These are phyloP conservation scores for Tuber umbilicatum DNA, from an alignment of 495 filamentous ascomycete genomes.

Conservation along the genomic window DNA sequence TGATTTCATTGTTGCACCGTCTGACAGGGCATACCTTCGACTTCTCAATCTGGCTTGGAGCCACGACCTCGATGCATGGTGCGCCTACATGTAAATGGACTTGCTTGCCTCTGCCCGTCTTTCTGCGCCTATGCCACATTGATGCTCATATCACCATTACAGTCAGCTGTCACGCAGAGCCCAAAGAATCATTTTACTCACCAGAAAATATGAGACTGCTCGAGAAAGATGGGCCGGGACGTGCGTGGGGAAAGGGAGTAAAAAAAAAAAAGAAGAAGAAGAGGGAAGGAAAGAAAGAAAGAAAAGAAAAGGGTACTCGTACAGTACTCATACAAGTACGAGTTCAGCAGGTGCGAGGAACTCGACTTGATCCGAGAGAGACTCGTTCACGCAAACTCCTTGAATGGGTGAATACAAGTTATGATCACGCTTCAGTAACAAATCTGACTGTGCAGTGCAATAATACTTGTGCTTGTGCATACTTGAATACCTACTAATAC, in stretches of 20 bases:
- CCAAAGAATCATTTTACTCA: neutral
- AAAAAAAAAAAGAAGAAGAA: neutral
- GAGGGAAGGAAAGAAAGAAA: neutral
- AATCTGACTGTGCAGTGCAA: neutral
- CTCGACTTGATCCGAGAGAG: neutral
- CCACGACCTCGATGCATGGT: slow-evolving; percentile 36
- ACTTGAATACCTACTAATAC: neutral
- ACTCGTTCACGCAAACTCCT: neutral
- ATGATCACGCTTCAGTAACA: slow-evolving; percentile 1
- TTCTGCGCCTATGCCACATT: slow-evolving; percentile 35
- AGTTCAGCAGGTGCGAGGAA: neutral
- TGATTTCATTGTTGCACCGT: slow-evolving; percentile 31
- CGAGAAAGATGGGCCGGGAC: neutral
- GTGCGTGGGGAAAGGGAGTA: neutral
- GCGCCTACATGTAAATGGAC: slow-evolving; percentile 17
- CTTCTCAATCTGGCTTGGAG: slow-evolving; percentile 38
- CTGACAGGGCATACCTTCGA: slow-evolving; percentile 33
- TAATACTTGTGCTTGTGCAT: neutral
- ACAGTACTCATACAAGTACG: neutral
- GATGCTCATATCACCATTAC: slow-evolving; percentile 22
- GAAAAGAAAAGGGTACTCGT: neutral
- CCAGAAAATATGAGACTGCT: neutral
- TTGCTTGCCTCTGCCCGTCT: slow-evolving; percentile 36
- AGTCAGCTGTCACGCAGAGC: slow-evolving; percentile 1
- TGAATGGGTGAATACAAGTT: neutral